These are phyloP conservation scores for Trypanosomatidae sp. DNA, from an alignment of 208 protist genomes.

Conservation along the genomic window DNA sequence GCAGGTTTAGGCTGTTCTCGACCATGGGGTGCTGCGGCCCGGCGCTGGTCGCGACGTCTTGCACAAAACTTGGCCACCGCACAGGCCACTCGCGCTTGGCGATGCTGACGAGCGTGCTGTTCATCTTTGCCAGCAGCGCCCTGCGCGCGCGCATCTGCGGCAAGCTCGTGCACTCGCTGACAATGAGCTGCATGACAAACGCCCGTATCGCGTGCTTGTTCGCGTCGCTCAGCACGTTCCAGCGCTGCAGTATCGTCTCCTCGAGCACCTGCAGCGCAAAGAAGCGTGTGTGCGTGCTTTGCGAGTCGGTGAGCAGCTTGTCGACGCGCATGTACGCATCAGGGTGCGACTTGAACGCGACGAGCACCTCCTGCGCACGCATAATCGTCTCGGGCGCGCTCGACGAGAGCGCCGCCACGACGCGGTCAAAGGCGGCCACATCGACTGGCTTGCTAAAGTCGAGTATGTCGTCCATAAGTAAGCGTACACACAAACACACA, in stretches of 20 bases:
- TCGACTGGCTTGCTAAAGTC: slow-evolving; percentile 60
- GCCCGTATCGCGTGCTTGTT: slow-evolving; percentile 89
- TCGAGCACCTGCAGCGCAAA: slow-evolving; percentile 91
- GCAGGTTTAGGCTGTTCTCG: slow-evolving; percentile 97
- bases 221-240: slow-evolving; percentile 91
- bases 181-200: slow-evolving; percentile 94
- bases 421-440: slow-evolving; percentile 53
- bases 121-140: slow-evolving; percentile 85
- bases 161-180: slow-evolving; percentile 60
- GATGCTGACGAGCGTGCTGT: slow-evolving; percentile 89
- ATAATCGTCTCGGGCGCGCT: slow-evolving; percentile 38
- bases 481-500: too few relatives aligned
- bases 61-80: slow-evolving; percentile 96
- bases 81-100: slow-evolving; percentile 98
- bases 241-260: slow-evolving; percentile 85
- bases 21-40: slow-evolving; percentile 89
- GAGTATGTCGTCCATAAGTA: slow-evolving; percentile 46
- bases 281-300: slow-evolving; percentile 67
- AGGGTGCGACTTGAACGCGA: slow-evolving; percentile 80
- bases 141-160: slow-evolving; percentile 30
- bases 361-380: slow-evolving; percentile 76
- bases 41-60: slow-evolving; percentile 92
- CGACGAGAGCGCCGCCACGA: slow-evolving; percentile 39
- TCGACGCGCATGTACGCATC: slow-evolving; percentile 90
- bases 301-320: slow-evolving; percentile 77